A percentile compares a stretch with the other conserved stretches of the same genome.
Conservation (phyloP, 805 yeast species). For the Candida suzukii region DNA sequence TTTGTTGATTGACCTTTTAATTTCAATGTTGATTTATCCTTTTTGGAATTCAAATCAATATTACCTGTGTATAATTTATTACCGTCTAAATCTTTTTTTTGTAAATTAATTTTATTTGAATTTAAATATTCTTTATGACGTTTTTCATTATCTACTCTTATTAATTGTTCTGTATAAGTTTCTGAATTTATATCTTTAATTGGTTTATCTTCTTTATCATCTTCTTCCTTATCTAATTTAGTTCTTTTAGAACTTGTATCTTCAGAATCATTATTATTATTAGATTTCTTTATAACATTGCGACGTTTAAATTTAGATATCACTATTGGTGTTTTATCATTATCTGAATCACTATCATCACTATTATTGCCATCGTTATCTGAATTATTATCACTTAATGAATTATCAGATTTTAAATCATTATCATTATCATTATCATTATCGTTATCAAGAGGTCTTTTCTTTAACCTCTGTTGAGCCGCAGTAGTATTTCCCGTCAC, state of each 20-base stretch:
- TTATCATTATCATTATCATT: conserved; percentile 3
- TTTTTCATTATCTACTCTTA: conserved; percentile 15
- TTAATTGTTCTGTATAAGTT: conserved; percentile 12
- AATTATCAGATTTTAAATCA: no score
- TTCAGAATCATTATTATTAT: not conserved
- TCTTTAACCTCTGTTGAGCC: not conserved
- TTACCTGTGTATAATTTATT: conserved; percentile 23
- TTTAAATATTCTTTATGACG: not conserved
- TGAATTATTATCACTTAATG: conserved; percentile 2
- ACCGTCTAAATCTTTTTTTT: conserved; percentile 9
- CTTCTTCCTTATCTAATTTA: conserved; percentile 8
- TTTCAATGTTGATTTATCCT: conserved; percentile 6
- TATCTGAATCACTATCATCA: conserved; percentile 2
- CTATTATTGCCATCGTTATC: not conserved
- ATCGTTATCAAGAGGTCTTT: conserved; percentile 5
- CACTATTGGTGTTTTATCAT: conserved; percentile 1
- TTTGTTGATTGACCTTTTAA: conserved; percentile 30
- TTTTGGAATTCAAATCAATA: conserved; percentile 2
- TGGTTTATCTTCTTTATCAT: conserved; percentile 2
- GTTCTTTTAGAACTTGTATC: conserved; percentile 3
- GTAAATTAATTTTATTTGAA: not conserved
- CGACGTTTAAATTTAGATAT: no score
- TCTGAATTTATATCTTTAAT: not conserved
- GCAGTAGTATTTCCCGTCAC: conserved; percentile 8
- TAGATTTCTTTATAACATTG: no score